Conservation (phyloP, 768 basidiomycete species). For the Coprinellus micaceus region DNA sequence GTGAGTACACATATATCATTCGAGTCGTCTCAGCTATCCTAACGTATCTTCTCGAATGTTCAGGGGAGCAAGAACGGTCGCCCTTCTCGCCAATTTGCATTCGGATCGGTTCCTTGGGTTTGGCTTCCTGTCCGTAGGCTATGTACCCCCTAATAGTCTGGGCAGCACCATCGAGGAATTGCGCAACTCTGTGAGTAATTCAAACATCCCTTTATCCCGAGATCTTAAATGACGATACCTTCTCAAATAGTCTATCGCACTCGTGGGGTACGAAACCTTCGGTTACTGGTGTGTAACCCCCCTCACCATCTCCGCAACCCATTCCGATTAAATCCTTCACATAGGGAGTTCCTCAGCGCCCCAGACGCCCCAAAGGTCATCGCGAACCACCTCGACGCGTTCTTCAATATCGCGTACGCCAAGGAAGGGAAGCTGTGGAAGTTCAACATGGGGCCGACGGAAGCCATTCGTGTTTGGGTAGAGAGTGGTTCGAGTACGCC, state of each 20-base stretch:
- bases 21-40: neutral
- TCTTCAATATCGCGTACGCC: conserved; percentile 30
- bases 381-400: conserved; percentile 36
- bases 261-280: conserved; percentile 25
- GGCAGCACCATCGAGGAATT: conserved; percentile 17
- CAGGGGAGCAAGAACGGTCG: conserved; percentile 35
- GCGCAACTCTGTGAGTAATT: neutral
- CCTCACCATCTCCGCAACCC: no score
- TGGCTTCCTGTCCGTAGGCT: conserved; percentile 36
- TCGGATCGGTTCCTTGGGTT: conserved; percentile 39
- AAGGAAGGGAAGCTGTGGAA: conserved; percentile 6
- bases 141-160: conserved; percentile 24
- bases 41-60: neutral
- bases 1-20: conserved; percentile 18
- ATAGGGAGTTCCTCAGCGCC: conserved; percentile 32
- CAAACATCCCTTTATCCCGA: no score
- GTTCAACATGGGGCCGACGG: conserved; percentile 11
- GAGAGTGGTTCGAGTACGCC: conserved; percentile 5
- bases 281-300: conserved; percentile 24
- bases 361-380: conserved; percentile 31
- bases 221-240: no score
- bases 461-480: conserved; percentile 13
- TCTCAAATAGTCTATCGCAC: no score
- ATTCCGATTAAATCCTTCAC: neutral
- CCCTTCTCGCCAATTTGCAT: conserved; percentile 35